phyloP scores from a whole-genome alignment of 768 basidiomycete genomes.

The Termitomyces sp. region DNA sequence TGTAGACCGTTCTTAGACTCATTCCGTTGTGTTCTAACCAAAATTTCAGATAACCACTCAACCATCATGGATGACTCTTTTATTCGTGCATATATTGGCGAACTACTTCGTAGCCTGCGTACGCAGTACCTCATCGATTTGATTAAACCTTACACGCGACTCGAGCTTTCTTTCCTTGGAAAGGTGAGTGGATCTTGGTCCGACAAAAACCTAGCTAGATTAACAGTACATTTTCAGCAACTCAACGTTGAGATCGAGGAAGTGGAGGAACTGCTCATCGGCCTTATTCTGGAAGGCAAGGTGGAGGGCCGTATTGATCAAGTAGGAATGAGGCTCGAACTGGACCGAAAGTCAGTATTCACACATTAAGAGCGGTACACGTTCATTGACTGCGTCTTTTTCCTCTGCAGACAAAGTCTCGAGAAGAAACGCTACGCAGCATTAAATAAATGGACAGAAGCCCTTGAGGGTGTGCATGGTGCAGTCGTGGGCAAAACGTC shows the following conservation, averaged over 20 bases:
- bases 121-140: conserved; percentile 98
- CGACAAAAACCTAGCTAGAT: not conserved
- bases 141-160: conserved; percentile 94
- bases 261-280: conserved; percentile 91
- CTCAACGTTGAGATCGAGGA: conserved; percentile 90
- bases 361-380: not conserved
- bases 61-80: conserved; percentile 97
- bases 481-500: conserved; percentile 72
- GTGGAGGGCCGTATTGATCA: conserved; percentile 97
- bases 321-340: conserved; percentile 87
- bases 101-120: conserved; percentile 88
- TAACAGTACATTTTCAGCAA: conserved; percentile 57
- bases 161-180: conserved; percentile 91
- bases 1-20: conserved; percentile 7
- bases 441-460: conserved; percentile 78
- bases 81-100: conserved; percentile 94
- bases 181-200: conserved; percentile 49
- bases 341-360: conserved; percentile 75
- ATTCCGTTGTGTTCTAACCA: not conserved
- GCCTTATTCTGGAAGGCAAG: conserved; percentile 94
- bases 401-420: conserved; percentile 64
- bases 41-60: conserved; percentile 72
- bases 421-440: conserved; percentile 86
- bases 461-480: conserved; percentile 75
- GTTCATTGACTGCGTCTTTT: conserved; percentile 1